Base-by-base conservation (phyloP, 176 grass and related monocot species). In the Aegilops bicornis region DNA sequence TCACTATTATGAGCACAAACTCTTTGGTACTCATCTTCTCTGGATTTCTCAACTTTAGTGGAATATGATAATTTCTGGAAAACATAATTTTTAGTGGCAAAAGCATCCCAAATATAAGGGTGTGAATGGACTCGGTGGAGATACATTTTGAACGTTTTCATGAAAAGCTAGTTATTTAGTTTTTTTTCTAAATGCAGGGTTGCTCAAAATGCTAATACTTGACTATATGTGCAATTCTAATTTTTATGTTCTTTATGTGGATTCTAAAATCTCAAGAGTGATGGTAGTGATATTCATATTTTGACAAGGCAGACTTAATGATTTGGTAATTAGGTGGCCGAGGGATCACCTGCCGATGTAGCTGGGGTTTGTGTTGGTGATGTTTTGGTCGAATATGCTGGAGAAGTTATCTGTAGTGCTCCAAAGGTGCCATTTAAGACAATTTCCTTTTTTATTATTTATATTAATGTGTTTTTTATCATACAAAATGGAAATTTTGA, bases 291-390 rank as follows among this genome's bases (percentile, higher is more conserved):
- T 43, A 36, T 80, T 25, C 15, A 40, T 73, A 17, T 29, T 3
- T 11, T 23, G 69, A 56, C 29, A 42, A 43, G 22, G 10, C 29
- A 2, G 31, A 61, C 50, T 61, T 12, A 60, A 30, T 29, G 7
- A 36, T 29, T 60, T 3, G 9, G 1, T 36, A 63, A 63, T 75
- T 62, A 84, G 70, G 82, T 84, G 19, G 58, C 24, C 15, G 2
- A 14, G 69, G 69, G 82, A 74, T 84, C 82, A 31, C 69, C 82
- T n/a, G 69, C 69, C 22, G 24, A 75, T 43, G 14, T 45, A 2
- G 54, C 69, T 63, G 56, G 69, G 52, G 0, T 84, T 75, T 47
- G 69, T 5, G 36, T 29, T 62, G 82, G 69, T 64, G 82, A 84
- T 47, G 36, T 75, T 84, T 10, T 75, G 3, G 1, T 84, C 0